Percentiles rank a stretch among this genome's conserved stretches.
Evolutionary conservation across 1,284 basidiomycete genomes (phyloP).

Genomic region (Heimioporus retisporus): DNA sequence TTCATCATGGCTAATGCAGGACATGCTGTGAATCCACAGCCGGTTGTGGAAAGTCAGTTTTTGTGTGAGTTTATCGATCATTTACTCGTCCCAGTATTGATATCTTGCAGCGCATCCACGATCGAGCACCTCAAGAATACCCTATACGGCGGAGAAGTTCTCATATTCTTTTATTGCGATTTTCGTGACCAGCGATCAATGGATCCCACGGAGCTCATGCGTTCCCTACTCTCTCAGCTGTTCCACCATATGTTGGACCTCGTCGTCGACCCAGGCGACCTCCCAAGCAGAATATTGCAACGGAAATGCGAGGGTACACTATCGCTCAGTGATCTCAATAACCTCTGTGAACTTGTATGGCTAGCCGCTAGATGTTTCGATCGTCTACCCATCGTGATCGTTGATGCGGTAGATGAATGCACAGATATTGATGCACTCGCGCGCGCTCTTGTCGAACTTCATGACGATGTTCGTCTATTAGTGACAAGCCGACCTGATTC

Average conservation of each 20-base stretch:
- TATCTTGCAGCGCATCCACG: slow-evolving; percentile 9
- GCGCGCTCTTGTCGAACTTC: neutral
- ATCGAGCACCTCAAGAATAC: slow-evolving; percentile 7
- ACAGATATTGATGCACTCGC: slow-evolving; percentile 8
- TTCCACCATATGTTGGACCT: neutral
- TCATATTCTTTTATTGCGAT: slow-evolving; percentile 15
- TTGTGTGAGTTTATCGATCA: neutral
- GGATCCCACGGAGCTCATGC: neutral
- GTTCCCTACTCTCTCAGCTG: slow-evolving; percentile 9
- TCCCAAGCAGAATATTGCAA: slow-evolving; percentile 9
- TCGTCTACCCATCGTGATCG: no score
- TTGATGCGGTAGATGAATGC: neutral
- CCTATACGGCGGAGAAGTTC: neutral
- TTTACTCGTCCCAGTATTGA: neutral
- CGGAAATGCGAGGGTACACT: neutral
- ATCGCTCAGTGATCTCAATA: neutral
- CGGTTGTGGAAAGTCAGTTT: slow-evolving; percentile 16
- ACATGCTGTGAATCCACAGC: neutral
- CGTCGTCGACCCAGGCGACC: neutral
- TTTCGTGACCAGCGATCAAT: slow-evolving; percentile 9
- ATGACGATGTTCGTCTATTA: slow-evolving; percentile 10
- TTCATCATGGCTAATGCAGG: neutral
- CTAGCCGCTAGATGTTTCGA: neutral
- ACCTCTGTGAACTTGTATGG: neutral
- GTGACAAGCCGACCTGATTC: slow-evolving; percentile 10